Base-by-base conservation (phyloP, 2,329 filamentous ascomycete genomes). In the Phialophora verrucosa region DNA sequence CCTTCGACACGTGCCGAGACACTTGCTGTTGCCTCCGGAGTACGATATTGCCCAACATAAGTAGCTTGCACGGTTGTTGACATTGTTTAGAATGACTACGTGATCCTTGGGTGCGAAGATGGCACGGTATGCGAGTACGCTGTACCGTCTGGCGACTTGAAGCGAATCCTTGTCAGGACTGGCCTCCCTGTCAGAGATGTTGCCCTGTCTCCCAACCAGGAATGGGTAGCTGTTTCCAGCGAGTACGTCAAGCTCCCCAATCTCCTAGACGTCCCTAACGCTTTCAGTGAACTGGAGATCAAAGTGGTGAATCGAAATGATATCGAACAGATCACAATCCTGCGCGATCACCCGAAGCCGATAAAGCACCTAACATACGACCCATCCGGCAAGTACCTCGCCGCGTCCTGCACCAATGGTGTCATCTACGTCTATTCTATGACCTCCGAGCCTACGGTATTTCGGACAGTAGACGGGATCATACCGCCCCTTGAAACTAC, bases 171-270 rank as follows among this genome's bases (percentile, higher is more conserved):
- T 59, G 85, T 93, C 29, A 89, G 95, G 70, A 91, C 90, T 65
- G 89, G 92, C n/a, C 82, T 97, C 2, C 92, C 95, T 0, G 87
- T 97, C 35, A 87, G 95, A 74, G 93, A 97, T 76, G 83, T 99
- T 61, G 89, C 91, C 3, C 82, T 99, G 14, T 93, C 92, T 2
- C 86, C 88, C 1, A 91, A 98, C 76, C 85, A 87, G 0, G 86
- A 91, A 73, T 98, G 93, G 93, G 91, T 90, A 70, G 95, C 95
- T 32, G 92, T 98, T 29, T 93, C 93, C n/a, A 97, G 93, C 83
- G 96, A 98, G 87, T 88, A 78, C 71, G 86, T 66, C 80, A 51
- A 8, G 2, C n/a, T 32, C 25, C 20, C 2, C 8, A 44, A 6
- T 3, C 20, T 5, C 20, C 7, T 32, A 53, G 23, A 11, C 1